A percentile compares a stretch with the other conserved stretches of the same genome.
These are phyloP conservation scores for Pleurotus ostreatus DNA, from an alignment of 768 basidiomycete species.

Conservation along the genomic window DNA sequence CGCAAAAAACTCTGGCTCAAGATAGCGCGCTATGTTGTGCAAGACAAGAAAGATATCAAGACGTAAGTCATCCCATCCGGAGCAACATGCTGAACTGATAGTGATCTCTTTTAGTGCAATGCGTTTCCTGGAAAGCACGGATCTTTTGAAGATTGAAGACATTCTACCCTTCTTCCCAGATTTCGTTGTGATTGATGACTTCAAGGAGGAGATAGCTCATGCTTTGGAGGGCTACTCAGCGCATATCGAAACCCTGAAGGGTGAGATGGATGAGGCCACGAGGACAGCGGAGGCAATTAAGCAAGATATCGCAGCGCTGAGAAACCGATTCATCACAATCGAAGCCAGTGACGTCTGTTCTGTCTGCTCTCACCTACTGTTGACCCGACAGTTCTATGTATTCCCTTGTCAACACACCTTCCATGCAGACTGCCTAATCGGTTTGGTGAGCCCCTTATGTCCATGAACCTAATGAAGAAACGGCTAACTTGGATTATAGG, in stretches of 20 bases:
- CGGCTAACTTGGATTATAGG: conserved; percentile 39
- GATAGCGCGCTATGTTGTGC: conserved; percentile 97
- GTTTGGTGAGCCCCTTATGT: conserved; percentile 59
- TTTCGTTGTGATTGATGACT: conserved; percentile 98
- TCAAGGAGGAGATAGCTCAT: conserved; percentile 97
- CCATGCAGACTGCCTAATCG: conserved; percentile 96
- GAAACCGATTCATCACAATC: conserved; percentile 88
- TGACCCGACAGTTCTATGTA: conserved; percentile 94
- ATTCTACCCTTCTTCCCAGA: conserved; percentile 99
- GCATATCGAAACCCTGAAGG: conserved; percentile 85
- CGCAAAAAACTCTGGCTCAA: conserved; percentile 97
- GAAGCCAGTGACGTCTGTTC: conserved; percentile 86
- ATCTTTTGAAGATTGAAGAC: conserved; percentile 95
- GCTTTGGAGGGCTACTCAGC: conserved; percentile 92
- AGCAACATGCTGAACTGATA: conserved; percentile 2
- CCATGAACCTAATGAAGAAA: too few relatives aligned
- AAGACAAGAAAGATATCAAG: conserved; percentile 97
- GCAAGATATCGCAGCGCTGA: conserved; percentile 80
- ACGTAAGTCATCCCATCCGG: conserved; percentile 54
- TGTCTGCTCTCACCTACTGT: conserved; percentile 67
- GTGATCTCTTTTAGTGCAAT: conserved; percentile 65
- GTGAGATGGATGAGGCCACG: conserved; percentile 96
- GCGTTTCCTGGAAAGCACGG: conserved; percentile 92
- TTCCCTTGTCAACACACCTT: conserved; percentile 98
- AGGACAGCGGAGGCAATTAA: conserved; percentile 90